Base-by-base conservation (phyloP, 139 green algal genomes). In the Volvox africanus region DNA sequence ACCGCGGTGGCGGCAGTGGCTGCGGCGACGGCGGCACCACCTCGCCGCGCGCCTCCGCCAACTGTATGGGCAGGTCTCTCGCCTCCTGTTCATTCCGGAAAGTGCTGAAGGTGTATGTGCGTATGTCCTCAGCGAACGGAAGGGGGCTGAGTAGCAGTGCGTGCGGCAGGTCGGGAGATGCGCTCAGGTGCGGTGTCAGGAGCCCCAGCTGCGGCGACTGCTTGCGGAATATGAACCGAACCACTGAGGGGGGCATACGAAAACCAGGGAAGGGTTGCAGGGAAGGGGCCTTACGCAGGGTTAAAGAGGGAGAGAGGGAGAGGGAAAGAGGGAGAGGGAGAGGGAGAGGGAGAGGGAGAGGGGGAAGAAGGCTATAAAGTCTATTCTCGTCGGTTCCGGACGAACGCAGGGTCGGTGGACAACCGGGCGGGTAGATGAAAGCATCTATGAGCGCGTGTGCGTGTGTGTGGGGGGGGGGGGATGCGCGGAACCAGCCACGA, bases 41-140 rank as follows among this genome's bases (percentile, higher is more conserved):
- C 82, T 79, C 82, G 19, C 33, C 82, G 82, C 82, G 61, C 32
- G 33, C 82, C 62, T 62, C 62, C 30, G 62, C 82, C 82, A 86
- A 55, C 50, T 26, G 24, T n/a, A 22, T 28, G 50, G 50, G 80
- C 50, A 86, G 1, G 1, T 86, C 80, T 26, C 33, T 20, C 32
- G 61, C 33, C 82, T 67, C 82, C 62, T 62, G 22, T 61, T 88
- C 65, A 32, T 79, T 88, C 5, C 67, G 22, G 61, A 89, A 77
- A 35, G 83, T 89, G 67, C 61, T 28, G 68, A 89, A 89, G 83
- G 22, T 12, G 67, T 81, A 44, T 22, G 67, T 28, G 26, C 83
- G 83, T 14, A 89, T 50, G 83, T 89, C 83, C 61, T 89, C 83
- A 14, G 68, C 68, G 83, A 69, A 89, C 13, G 83, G 83, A 67